phyloP scores from a whole-genome alignment of 2,329 filamentous ascomycete genomes.

The Fusarium sp. region DNA sequence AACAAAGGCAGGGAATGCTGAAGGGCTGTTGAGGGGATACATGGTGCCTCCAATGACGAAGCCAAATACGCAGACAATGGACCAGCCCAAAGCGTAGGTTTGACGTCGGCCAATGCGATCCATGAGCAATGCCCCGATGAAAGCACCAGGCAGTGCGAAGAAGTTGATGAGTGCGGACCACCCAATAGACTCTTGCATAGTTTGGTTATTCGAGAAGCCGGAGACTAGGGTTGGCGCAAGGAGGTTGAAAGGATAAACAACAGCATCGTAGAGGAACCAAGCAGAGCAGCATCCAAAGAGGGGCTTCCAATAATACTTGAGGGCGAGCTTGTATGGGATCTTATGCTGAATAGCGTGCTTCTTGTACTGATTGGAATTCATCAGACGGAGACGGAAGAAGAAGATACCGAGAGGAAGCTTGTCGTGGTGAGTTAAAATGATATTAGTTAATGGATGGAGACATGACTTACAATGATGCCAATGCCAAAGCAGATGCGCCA shows the following conservation, averaged over 20 bases:
- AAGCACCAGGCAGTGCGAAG: not conserved
- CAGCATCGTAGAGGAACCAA: constrained; percentile 2
- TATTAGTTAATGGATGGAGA: accelerated
- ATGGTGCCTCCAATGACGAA: not conserved
- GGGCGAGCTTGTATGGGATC: not conserved
- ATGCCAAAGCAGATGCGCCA: not conserved
- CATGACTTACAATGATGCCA: not conserved
- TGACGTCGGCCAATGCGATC: not conserved
- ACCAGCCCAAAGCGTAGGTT: not conserved
- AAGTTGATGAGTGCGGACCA: not conserved
- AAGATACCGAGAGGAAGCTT: not conserved
- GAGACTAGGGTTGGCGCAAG: not conserved
- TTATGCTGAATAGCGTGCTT: not conserved
- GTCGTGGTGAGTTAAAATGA: not conserved
- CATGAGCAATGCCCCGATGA: not conserved
- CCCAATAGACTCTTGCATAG: not conserved
- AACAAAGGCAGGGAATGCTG: not conserved
- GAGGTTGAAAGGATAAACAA: not conserved
- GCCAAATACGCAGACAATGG: not conserved
- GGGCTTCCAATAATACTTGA: not conserved
- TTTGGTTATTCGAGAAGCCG: not conserved
- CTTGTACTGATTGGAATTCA: not conserved
- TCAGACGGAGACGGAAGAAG: not conserved
- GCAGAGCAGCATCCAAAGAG: not conserved
- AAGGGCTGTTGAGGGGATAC: not conserved